phyloP scores from a whole-genome alignment of 1,284 basidiomycete genomes.

The Sphaerobolus stellatus region DNA sequence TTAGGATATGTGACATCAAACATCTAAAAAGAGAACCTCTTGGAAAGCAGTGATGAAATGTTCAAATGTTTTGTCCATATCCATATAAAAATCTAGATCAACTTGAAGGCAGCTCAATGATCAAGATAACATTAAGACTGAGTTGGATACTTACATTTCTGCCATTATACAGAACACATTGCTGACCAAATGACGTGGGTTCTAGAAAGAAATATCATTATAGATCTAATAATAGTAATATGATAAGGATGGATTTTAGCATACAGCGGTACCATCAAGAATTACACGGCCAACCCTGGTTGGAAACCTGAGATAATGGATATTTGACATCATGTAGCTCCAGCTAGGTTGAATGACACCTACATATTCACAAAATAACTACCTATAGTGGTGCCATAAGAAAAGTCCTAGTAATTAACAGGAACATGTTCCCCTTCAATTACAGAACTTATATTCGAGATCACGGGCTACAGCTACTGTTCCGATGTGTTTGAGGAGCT shows the following conservation, averaged over 20 bases:
- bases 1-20: too few species aligned
- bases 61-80: constrained; percentile 22
- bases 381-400: constrained; percentile 20
- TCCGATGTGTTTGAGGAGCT: constrained; percentile 22
- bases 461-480: constrained; percentile 27
- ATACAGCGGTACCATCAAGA: constrained; percentile 26
- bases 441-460: constrained; percentile 20
- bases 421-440: constrained; percentile 21
- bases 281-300: constrained; percentile 24
- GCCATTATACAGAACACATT: constrained; percentile 17
- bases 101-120: too few species aligned
- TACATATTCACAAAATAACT: constrained; percentile 23
- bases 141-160: constrained; percentile 15
- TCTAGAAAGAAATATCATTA: constrained; percentile 12
- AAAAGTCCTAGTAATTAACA: constrained; percentile 27
- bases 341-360: background rate
- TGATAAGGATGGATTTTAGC: too few species aligned
- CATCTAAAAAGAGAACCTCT: constrained; percentile 12
- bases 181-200: constrained; percentile 24
- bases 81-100: constrained; percentile 18
- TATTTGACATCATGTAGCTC: background rate
- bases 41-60: constrained; percentile 23
- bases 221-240: background rate
- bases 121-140: too few species aligned
- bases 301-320: constrained; percentile 25